Evolutionary conservation across 140 eudicot species (phyloP), one percentile per base, ranked within the genome.

Genomic region (Cichorium intybus): DNA sequence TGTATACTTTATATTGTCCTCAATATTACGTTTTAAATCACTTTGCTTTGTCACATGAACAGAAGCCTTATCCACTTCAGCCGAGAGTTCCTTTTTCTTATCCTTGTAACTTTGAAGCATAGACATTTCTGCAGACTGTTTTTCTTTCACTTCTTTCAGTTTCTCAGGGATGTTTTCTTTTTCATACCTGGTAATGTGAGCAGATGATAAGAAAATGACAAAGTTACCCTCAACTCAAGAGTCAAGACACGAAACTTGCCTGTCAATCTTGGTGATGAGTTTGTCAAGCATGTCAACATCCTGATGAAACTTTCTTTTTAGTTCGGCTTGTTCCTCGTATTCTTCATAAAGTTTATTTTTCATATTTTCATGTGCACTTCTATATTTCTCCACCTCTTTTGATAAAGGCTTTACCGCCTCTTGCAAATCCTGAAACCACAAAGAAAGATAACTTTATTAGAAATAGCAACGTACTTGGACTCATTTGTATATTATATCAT

Each of bases 1-100:
- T 69, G 97, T 79, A 64, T 83, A 93, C 34, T 63, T 65, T 63
- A 93, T 71, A 65, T 88, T 86, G 53, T 81, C 88, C 37, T 81
- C 85, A 39, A 93, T 88, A 71, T 78, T 76, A 34, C 99, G 92
- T 67, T 53, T 81, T 68, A 93, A 9, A 34, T 23, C 17, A 47
- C 35, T 84, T 60, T 81, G 95, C 29, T 66, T 69, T 17, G 60
- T 60, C 16, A 65, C 71, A 62, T 77, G 16, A n/a, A 75, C 81
- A 24, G 22, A 65, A 60, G 74, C 58, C 70, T 81, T 85, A 0
- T 31, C 26, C 67, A 77, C 64, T 73, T 85, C 95, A 55, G 76
- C 73, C 0, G 23, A 24, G 33, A 93, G 62, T 54, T 88, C 94
- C 64, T 62, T 59, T 71, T 72, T 69, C 73, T 84, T 77, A 20